phyloP scores from a whole-genome alignment of 2,329 filamentous ascomycete genomes.

The Colletotrichum godetiae region DNA sequence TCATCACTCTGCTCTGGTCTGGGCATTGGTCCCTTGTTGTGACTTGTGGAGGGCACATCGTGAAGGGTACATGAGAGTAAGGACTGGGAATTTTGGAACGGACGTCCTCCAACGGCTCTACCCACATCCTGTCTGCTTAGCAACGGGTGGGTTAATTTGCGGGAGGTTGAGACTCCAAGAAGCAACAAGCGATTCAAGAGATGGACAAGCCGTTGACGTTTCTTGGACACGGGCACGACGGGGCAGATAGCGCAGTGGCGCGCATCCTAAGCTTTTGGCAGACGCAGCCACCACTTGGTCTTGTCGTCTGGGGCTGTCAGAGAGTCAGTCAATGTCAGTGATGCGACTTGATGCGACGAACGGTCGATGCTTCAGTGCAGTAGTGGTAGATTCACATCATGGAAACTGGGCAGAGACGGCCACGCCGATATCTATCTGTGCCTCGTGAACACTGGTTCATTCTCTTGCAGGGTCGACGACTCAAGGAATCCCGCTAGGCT shows the following conservation, averaged over 20 bases:
- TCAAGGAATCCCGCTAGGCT: background rate
- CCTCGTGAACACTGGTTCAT: background rate
- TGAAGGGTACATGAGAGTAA: background rate
- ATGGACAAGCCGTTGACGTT: conserved; percentile 18
- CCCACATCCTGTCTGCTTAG: background rate
- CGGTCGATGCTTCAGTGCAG: background rate
- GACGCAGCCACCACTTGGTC: conserved; percentile 5
- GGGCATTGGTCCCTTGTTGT: background rate
- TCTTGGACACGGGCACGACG: background rate
- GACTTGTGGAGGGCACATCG: background rate
- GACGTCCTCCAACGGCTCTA: conserved; percentile 4
- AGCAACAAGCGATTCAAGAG: conserved; percentile 24
- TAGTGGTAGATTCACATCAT: background rate
- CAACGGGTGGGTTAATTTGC: conserved; percentile 5
- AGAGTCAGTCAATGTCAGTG: background rate
- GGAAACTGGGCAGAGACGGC: conserved; percentile 8
- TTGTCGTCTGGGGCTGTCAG: conserved; percentile 1
- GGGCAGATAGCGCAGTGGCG: background rate
- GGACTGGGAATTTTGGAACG: background rate
- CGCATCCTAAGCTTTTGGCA: background rate
- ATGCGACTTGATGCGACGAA: background rate
- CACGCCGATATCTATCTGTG: conserved; percentile 9
- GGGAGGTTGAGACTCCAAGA: conserved; percentile 18
- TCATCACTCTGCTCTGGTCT: background rate
- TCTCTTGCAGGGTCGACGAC: background rate